Evolutionary conservation across 306 rosid species (phyloP).

Genomic region (Quercus bicolor): DNA sequence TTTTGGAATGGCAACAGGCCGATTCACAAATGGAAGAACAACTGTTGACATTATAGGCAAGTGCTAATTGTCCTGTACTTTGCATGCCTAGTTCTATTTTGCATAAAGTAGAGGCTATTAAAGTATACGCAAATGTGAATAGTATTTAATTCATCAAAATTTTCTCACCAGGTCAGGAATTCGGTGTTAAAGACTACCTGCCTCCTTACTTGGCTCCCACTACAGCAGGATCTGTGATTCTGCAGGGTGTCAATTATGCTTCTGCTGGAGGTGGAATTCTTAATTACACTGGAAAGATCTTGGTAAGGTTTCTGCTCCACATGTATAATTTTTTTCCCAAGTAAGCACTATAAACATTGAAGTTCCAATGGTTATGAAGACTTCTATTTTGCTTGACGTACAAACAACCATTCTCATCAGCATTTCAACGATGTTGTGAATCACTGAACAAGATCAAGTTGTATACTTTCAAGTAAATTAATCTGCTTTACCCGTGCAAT

Average conservation of each 20-base stretch:
- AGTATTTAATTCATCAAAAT: background rate
- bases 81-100: background rate
- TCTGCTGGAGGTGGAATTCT: conserved; percentile 74
- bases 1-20: conserved; percentile 65
- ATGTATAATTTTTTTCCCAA: background rate
- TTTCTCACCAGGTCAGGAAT: conserved; percentile 42
- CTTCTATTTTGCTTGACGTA: too few species aligned
- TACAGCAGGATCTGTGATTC: conserved; percentile 41
- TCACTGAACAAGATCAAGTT: too few species aligned
- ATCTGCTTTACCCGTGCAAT: too few species aligned
- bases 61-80: background rate
- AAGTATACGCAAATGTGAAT: background rate
- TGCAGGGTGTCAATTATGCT: conserved; percentile 70
- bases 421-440: background rate
- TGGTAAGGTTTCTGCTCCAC: conserved; percentile 41
- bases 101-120: background rate
- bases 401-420: background rate
- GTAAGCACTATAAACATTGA: too few species aligned
- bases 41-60: conserved; percentile 56
- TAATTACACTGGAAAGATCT: conserved; percentile 51
- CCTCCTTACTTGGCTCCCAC: conserved; percentile 72
- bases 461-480: too few species aligned
- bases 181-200: conserved; percentile 36
- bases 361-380: too few species aligned
- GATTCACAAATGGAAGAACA: conserved; percentile 77